A percentile compares a stretch with the other conserved stretches of the same genome.
phyloP scores from a whole-genome alignment of 108 stramenopile genomes.

The Nitzschia sp. region DNA sequence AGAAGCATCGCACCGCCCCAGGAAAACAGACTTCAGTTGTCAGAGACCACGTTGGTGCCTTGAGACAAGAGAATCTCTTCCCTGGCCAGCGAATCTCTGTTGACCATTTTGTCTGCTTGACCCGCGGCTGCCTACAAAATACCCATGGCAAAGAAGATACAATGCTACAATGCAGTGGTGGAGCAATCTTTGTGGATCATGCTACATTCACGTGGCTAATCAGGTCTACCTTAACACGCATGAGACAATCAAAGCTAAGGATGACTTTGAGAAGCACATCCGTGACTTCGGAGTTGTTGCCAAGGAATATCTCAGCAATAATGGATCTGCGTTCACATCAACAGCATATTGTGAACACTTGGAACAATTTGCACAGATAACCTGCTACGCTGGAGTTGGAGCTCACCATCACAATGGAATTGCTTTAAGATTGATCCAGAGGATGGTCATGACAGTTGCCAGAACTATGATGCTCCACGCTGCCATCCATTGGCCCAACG shows the following conservation, averaged over 20 bases:
- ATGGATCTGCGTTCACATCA: conserved; percentile 31
- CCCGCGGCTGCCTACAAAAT: conserved; percentile 26
- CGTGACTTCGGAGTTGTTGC: conserved; percentile 17
- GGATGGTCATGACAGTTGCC: too few relatives aligned
- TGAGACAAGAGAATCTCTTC: conserved; percentile 15
- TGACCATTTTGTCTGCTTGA: conserved; percentile 21
- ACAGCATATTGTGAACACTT: conserved; percentile 2
- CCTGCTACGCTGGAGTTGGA: too few relatives aligned
- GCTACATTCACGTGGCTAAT: conserved; percentile 16
- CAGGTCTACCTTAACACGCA: conserved; percentile 31
- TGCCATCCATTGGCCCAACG: too few relatives aligned
- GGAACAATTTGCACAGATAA: not conserved
- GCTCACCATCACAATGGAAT: too few relatives aligned
- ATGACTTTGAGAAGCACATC: conserved; percentile 7
- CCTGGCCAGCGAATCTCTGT: too few relatives aligned
- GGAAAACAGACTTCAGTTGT: not conserved
- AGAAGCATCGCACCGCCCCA: conserved; percentile 6
- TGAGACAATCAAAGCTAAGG: conserved; percentile 9
- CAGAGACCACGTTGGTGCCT: not conserved
- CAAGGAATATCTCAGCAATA: conserved; percentile 13
- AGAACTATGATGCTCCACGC: too few relatives aligned
- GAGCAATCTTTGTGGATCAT: conserved; percentile 53
- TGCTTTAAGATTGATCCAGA: too few relatives aligned
- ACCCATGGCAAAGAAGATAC: conserved; percentile 36
- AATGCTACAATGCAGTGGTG: conserved; percentile 14